Base-by-base conservation (phyloP, 257 asterid genomes). In the Haberlea rhodopensis region DNA sequence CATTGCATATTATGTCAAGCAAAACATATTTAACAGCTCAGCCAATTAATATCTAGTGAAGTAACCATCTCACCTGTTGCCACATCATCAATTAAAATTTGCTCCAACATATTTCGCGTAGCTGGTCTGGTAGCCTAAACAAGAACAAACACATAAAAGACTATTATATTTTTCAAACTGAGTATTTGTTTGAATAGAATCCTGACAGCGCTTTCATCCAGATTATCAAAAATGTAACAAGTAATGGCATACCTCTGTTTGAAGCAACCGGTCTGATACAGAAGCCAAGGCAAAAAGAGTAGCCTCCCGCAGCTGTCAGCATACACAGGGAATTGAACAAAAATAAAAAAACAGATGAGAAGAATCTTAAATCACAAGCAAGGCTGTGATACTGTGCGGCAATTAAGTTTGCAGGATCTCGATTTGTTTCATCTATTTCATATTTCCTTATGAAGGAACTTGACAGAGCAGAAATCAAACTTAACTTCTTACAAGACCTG, bases 221-320 rank as follows among this genome's bases (percentile, higher is more conserved):
- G 9, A n/a, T 51, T 54, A 69, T 46, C 60, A 18, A 53, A 57
- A 57, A 48, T 72, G 28, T 24, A 56, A 58, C 4, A 18, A 8
- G 18, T 0, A 8, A 67, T 68, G 40, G 70, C 80, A 56, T 22
- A 89, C 99, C 97, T 89, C 94, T 34, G 73, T 80, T 79, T 92
- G 83, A 77, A 89, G 91, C 78, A 92, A 74, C 71, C 83, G 94
- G 27, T 92, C 97, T 5, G 97, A 82, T 65, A 89, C 87, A 16
- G 96, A 80, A 80, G 94, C 94, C 84, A 92, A 69, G 48, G 95
- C 88, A 77, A 82, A 92, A 59, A 89, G 81, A 72, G 90, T 78
- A 59, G 99, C 99, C 83, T 92, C 99, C 67, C 87, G 84, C 72
- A 87, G 79, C 99, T 92, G 91, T 66, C 80, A 79, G 46, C 69